Base-by-base conservation (phyloP, 257 asterid genomes). In the Craterostigma plantagineum region DNA sequence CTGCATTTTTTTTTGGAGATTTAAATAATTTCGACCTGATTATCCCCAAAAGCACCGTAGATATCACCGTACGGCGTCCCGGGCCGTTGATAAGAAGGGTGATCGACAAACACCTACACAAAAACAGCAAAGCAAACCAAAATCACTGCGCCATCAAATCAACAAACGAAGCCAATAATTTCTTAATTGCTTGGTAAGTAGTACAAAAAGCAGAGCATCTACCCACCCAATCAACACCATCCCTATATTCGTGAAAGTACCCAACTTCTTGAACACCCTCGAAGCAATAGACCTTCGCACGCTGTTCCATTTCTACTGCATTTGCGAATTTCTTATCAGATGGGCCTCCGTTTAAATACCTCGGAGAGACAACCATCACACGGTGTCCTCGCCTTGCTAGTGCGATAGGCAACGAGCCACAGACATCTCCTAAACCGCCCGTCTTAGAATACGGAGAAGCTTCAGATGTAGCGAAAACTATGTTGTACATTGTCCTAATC, bases 381-480 rank as follows among this genome's bases (percentile, higher is more conserved):
- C 99, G 93, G 56, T 83, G 94, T 9, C 94, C 95, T 44, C 91
- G 75, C 6, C 62, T 61, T 43, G 94, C 94, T 18, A 90, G 60
- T 46, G 99, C 91, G 46, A 83, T 64, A 42, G 99, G 99, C 56
- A 90, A 66, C 38, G 95, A 77, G 33, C 99, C 99, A 65, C 99
- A 90, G 46, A 90, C 99, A 60, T 90, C 99, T 48, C 94, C 99
- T 56, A 90, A 62, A 23, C 99, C 99, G 54, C 99, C 99, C 9
- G 95, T 90, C 65, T 90, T 90, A 30, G 92, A 79, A 70, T 90
- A 90, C 0, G 95, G 99, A 34, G 92, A 75, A n/a, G 94, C 95
- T 64, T 90, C 99, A 16, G 99, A 60, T 44, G 99, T 75, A 45
- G 75, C 82, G 51, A 77, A 77, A 48, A 90, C 55, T 48, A 79